These are phyloP conservation scores for Ramularia endophylla DNA, from an alignment of 2,329 filamentous ascomycete species.

Conservation along the genomic window DNA sequence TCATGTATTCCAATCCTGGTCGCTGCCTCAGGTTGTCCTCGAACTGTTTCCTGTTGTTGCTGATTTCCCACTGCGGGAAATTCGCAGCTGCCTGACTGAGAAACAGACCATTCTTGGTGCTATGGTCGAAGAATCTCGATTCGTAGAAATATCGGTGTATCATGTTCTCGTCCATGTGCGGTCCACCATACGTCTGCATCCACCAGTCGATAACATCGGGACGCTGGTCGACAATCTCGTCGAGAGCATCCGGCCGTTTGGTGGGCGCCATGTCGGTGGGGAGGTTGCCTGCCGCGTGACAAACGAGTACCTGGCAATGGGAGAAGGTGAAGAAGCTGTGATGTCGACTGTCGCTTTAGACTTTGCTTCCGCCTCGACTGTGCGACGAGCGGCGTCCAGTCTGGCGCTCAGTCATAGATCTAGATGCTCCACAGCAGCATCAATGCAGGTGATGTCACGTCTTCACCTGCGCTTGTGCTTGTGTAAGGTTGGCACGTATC, in stretches of 20 bases:
- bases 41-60: slow-evolving; percentile 52
- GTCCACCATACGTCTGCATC: slow-evolving; percentile 13
- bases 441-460: no score
- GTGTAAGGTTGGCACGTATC: no score
- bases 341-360: no score
- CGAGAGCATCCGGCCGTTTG: slow-evolving; percentile 14
- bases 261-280: slow-evolving; percentile 14
- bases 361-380: no score
- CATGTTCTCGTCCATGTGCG: slow-evolving; percentile 35
- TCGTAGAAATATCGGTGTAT: slow-evolving; percentile 57
- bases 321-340: no score
- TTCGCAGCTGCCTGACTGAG: slow-evolving; percentile 48
- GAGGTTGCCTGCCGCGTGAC: not conserved
- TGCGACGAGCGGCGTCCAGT: no score
- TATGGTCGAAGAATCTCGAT: slow-evolving; percentile 58
- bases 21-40: slow-evolving; percentile 50
- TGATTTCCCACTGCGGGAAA: slow-evolving; percentile 43
- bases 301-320: no score
- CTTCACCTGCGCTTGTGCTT: no score
- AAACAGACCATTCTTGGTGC: slow-evolving; percentile 55
- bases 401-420: no score
- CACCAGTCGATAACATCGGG: slow-evolving; percentile 26
- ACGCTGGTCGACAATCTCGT: slow-evolving; percentile 20
- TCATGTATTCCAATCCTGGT: slow-evolving; percentile 55
- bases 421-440: no score